Percentiles rank a stretch among this genome's conserved stretches.
These are phyloP conservation scores for Cadophora gregata DNA, from an alignment of 2,329 filamentous ascomycete species.

Conservation along the genomic window DNA sequence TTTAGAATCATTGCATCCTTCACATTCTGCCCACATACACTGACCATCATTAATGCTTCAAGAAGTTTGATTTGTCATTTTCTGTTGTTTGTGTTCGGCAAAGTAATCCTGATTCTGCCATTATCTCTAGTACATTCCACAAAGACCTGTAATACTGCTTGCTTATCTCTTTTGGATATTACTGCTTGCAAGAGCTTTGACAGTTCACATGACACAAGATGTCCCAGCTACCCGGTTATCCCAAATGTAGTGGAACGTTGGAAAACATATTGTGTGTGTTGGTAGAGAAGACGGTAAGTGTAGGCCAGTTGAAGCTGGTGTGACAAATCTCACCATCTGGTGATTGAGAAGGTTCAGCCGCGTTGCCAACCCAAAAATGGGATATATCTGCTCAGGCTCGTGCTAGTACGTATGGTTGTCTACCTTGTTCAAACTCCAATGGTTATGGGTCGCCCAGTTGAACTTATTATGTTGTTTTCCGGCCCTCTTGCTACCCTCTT, in stretches of 20 bases:
- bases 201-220: conserved; percentile 5
- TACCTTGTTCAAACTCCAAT: no score
- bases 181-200: background rate
- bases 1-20: background rate
- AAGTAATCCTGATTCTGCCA: conserved; percentile 4
- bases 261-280: background rate
- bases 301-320: background rate
- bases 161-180: background rate
- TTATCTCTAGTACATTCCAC: background rate
- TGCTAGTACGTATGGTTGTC: no score
- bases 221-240: conserved; percentile 8
- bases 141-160: background rate
- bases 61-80: background rate
- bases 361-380: background rate
- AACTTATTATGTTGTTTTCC: no score
- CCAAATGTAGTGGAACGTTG: conserved; percentile 7
- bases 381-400: background rate
- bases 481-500: no score
- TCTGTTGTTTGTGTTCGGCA: background rate
- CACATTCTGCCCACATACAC: background rate
- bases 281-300: background rate
- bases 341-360: background rate
- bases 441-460: no score
- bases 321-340: background rate
- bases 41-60: background rate